A percentile compares a stretch with the other conserved stretches of the same genome.
phyloP scores from a whole-genome alignment of 495 filamentous ascomycete species.

The Clavariopsis aquatica region DNA sequence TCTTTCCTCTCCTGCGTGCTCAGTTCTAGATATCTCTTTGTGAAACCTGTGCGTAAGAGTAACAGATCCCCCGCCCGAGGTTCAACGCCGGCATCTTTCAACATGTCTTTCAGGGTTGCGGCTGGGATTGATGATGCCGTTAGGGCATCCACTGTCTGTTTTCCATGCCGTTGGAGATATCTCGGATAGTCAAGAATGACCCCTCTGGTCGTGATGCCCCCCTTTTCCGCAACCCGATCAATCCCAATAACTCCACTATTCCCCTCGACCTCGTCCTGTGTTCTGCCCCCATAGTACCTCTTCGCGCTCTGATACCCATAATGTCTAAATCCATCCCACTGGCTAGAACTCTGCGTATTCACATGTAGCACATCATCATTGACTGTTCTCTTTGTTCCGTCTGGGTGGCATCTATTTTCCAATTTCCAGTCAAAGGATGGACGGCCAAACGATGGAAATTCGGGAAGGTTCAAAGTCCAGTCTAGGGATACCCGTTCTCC shows the following conservation, averaged over 20 bases:
- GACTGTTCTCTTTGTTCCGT: constrained; percentile 36
- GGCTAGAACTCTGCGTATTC: constrained; percentile 60
- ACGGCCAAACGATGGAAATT: constrained; percentile 27
- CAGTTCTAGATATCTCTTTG: constrained; percentile 42
- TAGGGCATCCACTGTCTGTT: background rate
- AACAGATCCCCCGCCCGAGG: constrained; percentile 58
- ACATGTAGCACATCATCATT: constrained; percentile 51
- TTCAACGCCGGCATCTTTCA: constrained; percentile 52
- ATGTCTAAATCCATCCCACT: constrained; percentile 58
- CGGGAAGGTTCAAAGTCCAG: constrained; percentile 47
- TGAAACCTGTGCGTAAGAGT: constrained; percentile 56
- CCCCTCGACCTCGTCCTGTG: constrained; percentile 56
- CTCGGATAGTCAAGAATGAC: constrained; percentile 50
- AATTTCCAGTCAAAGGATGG: constrained; percentile 24
- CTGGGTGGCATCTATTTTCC: constrained; percentile 30
- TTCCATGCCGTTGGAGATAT: constrained; percentile 31
- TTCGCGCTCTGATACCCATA: constrained; percentile 53
- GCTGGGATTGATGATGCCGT: constrained; percentile 6
- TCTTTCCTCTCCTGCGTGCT: constrained; percentile 42
- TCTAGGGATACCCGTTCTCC: constrained; percentile 55
- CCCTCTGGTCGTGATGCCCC: constrained; percentile 51
- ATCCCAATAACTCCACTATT: constrained; percentile 36
- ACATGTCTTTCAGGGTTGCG: constrained; percentile 46
- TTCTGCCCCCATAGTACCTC: constrained; percentile 64
- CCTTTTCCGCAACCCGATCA: constrained; percentile 12